A percentile compares a stretch with the other conserved stretches of the same genome.
These are phyloP conservation scores for Simplicillium aogashimaense DNA, from an alignment of 2,329 filamentous ascomycete genomes.

Conservation along the genomic window DNA sequence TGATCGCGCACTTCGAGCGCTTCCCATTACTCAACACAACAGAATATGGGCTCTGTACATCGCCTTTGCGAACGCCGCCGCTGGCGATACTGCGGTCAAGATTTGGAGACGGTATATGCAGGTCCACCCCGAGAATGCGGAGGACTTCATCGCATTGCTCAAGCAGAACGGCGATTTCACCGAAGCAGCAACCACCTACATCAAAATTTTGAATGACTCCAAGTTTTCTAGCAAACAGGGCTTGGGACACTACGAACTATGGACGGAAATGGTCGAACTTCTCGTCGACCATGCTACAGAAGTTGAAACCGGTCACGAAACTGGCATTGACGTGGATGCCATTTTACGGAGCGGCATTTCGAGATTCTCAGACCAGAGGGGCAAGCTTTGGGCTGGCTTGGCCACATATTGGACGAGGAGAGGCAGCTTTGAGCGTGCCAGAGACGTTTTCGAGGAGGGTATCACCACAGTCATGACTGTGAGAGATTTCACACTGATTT, in stretches of 20 bases:
- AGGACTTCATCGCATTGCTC: constrained; percentile 90
- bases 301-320: constrained; percentile 70
- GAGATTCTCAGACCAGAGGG: constrained; percentile 85
- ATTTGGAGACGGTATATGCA: constrained; percentile 97
- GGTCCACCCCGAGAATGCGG: constrained; percentile 86
- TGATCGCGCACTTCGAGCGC: constrained; percentile 80
- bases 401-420: constrained; percentile 95
- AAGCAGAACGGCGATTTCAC: constrained; percentile 75
- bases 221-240: constrained; percentile 86
- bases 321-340: constrained; percentile 79
- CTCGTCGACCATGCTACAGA: constrained; percentile 84
- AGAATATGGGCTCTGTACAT: constrained; percentile 90
- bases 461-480: constrained; percentile 98
- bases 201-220: constrained; percentile 82
- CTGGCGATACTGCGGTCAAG: constrained; percentile 80
- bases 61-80: constrained; percentile 83
- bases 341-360: constrained; percentile 89
- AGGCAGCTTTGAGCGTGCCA: constrained; percentile 83
- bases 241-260: constrained; percentile 92
- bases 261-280: constrained; percentile 95
- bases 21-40: constrained; percentile 92
- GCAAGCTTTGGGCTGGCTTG: constrained; percentile 88
- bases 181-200: constrained; percentile 84
- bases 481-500: constrained; percentile 90
- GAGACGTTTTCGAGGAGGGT: constrained; percentile 92